Evolutionary conservation across 768 basidiomycete genomes (phyloP), one percentile per base, ranked within the genome.

Genomic region (Aureoboletus auriporus): DNA sequence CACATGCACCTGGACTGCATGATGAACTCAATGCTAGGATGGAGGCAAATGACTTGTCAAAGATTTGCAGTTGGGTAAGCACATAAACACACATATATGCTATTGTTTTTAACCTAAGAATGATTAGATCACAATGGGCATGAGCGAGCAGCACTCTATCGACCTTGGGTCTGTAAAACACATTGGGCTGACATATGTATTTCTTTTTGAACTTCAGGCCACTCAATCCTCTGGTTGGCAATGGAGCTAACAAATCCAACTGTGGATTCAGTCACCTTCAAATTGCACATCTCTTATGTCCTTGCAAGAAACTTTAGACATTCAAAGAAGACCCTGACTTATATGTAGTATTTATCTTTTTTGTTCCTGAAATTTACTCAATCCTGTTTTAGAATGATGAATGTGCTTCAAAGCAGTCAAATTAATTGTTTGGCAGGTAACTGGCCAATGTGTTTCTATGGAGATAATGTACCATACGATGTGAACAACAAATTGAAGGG

Each of bases 371-470:
- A 23, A 37, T 1, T 37, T 30, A 6, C 27, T 38, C 6, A 30
- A 11, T 23, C 20, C n/a, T 9, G 12, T 35, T 43, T 37, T 33
- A 46, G 44, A 1, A 47, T 42, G 8, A 42, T 47, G 1, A 1
- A 0, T 4, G 40, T 23, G 9, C 41, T 51, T 3, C 35, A 51
- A 39, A 30, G 42, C 0, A 16, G 36, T 8, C 4, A 0, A 1
- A 33, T 42, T 6, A 34, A 27, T 6, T 14, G 30, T 5, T 42
- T 9, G 0, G 36, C 50, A 0, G 2, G 8, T 3, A 51, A 46
- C 13, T 51, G 45, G 45, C 50, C 30, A 2, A 47, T 31, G 0
- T 28, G 16, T 16, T 51, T 51, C 26, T 51, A 51, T 8, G 27
- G 5, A 6, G 50, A 47, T 0, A 36, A 5, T 9, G 30, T 47